Conservation (phyloP, 306 rosid genomes). For the Carpinus viminea region DNA sequence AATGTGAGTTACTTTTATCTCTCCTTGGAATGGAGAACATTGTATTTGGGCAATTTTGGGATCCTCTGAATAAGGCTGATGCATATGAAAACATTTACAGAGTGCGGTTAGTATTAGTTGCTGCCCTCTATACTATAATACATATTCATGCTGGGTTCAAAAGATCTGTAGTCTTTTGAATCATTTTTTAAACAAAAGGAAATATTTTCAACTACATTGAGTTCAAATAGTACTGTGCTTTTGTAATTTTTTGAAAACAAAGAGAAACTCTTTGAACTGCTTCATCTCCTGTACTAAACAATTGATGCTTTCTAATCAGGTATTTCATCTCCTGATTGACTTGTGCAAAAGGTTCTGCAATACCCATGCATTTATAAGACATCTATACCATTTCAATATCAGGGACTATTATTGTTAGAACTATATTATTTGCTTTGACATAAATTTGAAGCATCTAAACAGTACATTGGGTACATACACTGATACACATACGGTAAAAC, state of each 20-base stretch:
- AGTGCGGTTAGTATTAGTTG: not conserved
- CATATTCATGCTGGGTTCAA: not conserved
- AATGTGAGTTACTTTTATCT: conserved; percentile 44
- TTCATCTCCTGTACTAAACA: not conserved
- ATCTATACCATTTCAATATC: not conserved
- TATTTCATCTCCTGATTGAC: not conserved
- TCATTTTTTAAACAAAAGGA: not conserved
- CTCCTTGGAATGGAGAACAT: conserved; percentile 6
- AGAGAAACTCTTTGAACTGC: not conserved
- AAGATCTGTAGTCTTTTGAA: not conserved
- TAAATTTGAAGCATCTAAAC: not conserved
- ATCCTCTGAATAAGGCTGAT: conserved; percentile 6
- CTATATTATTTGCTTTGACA: not conserved
- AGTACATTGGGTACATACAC: not conserved
- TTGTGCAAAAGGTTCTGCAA: not conserved
- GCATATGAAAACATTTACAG: not conserved
- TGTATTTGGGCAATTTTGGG: conserved; percentile 10
- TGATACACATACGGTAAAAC: not conserved
- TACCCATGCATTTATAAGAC: conserved; percentile 2
- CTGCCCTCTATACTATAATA: not conserved
- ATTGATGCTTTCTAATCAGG: not conserved
- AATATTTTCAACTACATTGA: not conserved
- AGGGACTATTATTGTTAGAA: not conserved
- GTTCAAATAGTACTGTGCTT: not conserved
- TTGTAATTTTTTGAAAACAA: not conserved